Conservation (phyloP, 2,329 filamentous ascomycete genomes). For the Exophiala spinifera region DNA sequence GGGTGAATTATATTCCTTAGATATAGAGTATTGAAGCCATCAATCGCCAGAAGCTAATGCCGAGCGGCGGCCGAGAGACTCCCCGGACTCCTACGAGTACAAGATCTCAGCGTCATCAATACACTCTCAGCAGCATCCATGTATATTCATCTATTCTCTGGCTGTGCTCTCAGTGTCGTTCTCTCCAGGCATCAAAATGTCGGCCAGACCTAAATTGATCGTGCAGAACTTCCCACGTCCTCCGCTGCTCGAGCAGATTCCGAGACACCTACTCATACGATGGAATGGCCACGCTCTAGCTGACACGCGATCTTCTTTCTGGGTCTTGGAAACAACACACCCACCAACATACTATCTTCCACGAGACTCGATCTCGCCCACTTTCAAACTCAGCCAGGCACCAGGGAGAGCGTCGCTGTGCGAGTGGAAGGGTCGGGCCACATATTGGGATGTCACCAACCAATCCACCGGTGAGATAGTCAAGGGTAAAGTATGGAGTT, state of each 20-base stretch:
- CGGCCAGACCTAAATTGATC: slow-evolving; percentile 31
- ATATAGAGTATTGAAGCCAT: too few relatives aligned
- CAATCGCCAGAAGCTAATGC: too few relatives aligned
- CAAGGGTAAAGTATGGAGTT: slow-evolving; percentile 57
- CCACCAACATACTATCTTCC: slow-evolving; percentile 64
- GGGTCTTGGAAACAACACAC: slow-evolving; percentile 62
- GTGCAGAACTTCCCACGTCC: slow-evolving; percentile 49
- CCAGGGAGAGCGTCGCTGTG: slow-evolving; percentile 48
- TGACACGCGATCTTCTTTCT: slow-evolving; percentile 58
- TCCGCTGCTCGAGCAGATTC: slow-evolving; percentile 54
- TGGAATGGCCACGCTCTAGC: slow-evolving; percentile 56
- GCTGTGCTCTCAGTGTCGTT: background rate
- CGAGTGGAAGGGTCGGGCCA: slow-evolving; percentile 61
- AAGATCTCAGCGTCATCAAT: background rate
- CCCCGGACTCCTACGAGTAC: too few relatives aligned
- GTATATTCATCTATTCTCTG: background rate
- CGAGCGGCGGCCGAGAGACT: too few relatives aligned
- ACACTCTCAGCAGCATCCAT: background rate
- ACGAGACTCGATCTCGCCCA: slow-evolving; percentile 43
- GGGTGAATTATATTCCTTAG: too few relatives aligned
- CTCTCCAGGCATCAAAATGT: slow-evolving; percentile 6
- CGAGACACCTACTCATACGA: slow-evolving; percentile 55
- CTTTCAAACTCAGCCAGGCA: slow-evolving; percentile 44
- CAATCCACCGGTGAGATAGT: slow-evolving; percentile 41
- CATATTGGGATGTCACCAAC: slow-evolving; percentile 54